Evolutionary conservation across 208 protist species (phyloP).

Genomic region (Eutreptiella sp.): DNA sequence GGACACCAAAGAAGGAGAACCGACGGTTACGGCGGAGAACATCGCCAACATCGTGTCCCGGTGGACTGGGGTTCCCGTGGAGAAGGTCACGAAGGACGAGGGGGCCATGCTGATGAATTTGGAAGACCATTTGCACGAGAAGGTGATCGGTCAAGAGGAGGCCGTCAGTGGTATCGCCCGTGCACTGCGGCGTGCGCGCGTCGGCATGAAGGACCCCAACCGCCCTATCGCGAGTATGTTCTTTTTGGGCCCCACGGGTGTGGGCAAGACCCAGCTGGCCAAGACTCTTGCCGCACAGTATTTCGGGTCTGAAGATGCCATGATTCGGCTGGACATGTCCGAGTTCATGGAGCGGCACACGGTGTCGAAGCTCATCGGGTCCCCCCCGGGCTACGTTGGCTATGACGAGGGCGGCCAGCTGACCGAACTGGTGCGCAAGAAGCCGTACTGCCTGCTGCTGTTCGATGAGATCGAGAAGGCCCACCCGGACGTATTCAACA

Average conservation of each 20-base stretch:
- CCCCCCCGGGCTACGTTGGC: slow-evolving; percentile 97
- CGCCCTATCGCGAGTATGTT: slow-evolving; percentile 89
- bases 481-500: slow-evolving; percentile 91
- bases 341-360: slow-evolving; percentile 97
- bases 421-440: slow-evolving; percentile 92
- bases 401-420: slow-evolving; percentile 97
- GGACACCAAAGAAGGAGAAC: no score
- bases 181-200: slow-evolving; percentile 86
- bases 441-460: slow-evolving; percentile 93
- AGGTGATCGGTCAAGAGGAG: slow-evolving; percentile 90
- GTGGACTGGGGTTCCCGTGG: slow-evolving; percentile 75
- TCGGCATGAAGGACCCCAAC: slow-evolving; percentile 75
- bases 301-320: slow-evolving; percentile 92
- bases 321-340: slow-evolving; percentile 96
- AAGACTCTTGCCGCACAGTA: slow-evolving; percentile 88
- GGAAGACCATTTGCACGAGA: no score
- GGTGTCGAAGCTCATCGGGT: slow-evolving; percentile 92
- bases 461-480: slow-evolving; percentile 99
- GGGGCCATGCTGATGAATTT: no score
- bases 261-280: slow-evolving; percentile 92
- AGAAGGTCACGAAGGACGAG: slow-evolving; percentile 33
- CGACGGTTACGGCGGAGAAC: slow-evolving; percentile 39
- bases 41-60: slow-evolving; percentile 66
- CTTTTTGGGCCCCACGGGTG: slow-evolving; percentile 90
- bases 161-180: slow-evolving; percentile 90